A percentile compares a stretch with the other conserved stretches of the same genome.
These are phyloP conservation scores for Ustilago cynodontis DNA, from an alignment of 1,284 basidiomycete genomes.

Conservation along the genomic window DNA sequence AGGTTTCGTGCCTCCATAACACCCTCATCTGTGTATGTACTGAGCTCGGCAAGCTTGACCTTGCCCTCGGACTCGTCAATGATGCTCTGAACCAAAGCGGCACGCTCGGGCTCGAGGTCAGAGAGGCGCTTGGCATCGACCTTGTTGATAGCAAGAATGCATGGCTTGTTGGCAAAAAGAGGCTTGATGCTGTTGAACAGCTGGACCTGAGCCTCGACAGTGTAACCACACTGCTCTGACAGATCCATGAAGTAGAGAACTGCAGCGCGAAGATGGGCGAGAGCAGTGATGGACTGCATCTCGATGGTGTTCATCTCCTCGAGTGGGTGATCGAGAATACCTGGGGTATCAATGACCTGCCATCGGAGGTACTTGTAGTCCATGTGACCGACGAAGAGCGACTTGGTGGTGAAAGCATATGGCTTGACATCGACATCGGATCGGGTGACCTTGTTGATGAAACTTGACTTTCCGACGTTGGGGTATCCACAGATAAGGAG, in stretches of 20 bases:
- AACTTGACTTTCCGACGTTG: constrained; percentile 70
- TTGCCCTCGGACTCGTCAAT: constrained; percentile 63
- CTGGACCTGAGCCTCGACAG: constrained; percentile 69
- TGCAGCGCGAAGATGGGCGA: constrained; percentile 67
- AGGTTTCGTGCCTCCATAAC: constrained; percentile 67
- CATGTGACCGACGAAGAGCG: constrained; percentile 70
- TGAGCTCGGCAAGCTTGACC: constrained; percentile 65
- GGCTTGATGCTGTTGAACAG: constrained; percentile 70
- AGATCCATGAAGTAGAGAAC: constrained; percentile 70
- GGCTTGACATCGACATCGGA: constrained; percentile 70
- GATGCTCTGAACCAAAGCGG: constrained; percentile 60
- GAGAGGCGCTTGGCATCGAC: constrained; percentile 61
- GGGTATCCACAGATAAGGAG: constrained; percentile 69
- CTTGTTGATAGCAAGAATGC: constrained; percentile 69
- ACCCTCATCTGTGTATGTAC: constrained; percentile 69
- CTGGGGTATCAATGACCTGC: constrained; percentile 70
- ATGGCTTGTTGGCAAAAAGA: constrained; percentile 69
- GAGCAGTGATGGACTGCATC: constrained; percentile 70
- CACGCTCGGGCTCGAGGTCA: constrained; percentile 63
- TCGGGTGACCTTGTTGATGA: constrained; percentile 69
- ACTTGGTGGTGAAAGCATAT: constrained; percentile 70
- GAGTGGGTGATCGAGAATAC: constrained; percentile 69
- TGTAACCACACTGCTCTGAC: constrained; percentile 69
- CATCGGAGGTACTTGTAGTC: constrained; percentile 70
- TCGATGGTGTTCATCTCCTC: constrained; percentile 71